These are phyloP conservation scores for Leccinum cinnamomeum DNA, from an alignment of 1,284 basidiomycete species.

Conservation along the genomic window DNA sequence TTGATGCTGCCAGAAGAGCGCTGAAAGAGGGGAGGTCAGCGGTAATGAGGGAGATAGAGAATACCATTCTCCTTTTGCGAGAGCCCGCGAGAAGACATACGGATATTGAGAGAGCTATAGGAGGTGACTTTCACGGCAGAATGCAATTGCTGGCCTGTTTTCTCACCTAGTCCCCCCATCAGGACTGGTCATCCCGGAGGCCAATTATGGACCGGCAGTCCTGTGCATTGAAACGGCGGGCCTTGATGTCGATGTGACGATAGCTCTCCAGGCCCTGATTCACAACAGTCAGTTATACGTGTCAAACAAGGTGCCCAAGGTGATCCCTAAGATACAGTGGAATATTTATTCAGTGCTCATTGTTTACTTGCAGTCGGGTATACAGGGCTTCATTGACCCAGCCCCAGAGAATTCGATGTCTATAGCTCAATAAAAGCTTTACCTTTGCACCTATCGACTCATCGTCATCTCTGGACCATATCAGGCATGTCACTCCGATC, in stretches of 20 bases:
- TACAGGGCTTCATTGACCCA: slow-evolving; percentile 78
- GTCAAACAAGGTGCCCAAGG: slow-evolving; percentile 70
- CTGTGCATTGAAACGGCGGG: slow-evolving; percentile 50
- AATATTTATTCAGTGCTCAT: slow-evolving; percentile 20
- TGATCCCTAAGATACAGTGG: slow-evolving; percentile 30
- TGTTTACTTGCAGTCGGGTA: slow-evolving; percentile 46
- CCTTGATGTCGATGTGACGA: slow-evolving; percentile 71
- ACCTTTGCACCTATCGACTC: too few species aligned
- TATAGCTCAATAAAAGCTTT: too few species aligned
- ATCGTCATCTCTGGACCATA: too few species aligned
- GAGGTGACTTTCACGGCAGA: slow-evolving; percentile 28
- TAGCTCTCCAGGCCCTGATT: slow-evolving; percentile 82
- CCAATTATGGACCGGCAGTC: slow-evolving; percentile 53
- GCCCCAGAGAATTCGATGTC: slow-evolving; percentile 45
- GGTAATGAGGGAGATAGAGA: slow-evolving; percentile 55
- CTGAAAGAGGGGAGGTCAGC: slow-evolving; percentile 61
- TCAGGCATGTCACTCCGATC: too few species aligned
- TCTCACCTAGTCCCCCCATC: slow-evolving; percentile 8
- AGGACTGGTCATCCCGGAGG: slow-evolving; percentile 71
- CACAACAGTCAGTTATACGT: slow-evolving; percentile 78
- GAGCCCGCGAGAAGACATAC: slow-evolving; percentile 48
- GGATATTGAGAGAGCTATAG: slow-evolving; percentile 40
- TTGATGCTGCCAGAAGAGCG: slow-evolving; percentile 49
- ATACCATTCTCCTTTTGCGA: slow-evolving; percentile 45
- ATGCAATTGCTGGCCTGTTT: slow-evolving; percentile 4